Evolutionary conservation across 306 rosid species (phyloP).

Genomic region (Vigna nakashimae): DNA sequence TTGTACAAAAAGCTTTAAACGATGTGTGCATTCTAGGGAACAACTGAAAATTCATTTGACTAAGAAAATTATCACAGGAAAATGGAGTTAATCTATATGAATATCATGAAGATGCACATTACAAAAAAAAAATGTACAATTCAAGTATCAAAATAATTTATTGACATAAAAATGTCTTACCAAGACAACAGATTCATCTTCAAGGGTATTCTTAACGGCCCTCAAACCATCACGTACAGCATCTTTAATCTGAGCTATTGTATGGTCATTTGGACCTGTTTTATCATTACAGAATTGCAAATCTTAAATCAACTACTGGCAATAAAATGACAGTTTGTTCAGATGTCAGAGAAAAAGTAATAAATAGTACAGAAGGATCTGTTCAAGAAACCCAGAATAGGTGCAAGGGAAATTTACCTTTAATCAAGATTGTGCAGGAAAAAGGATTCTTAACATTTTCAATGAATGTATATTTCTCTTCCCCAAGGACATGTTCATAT

Average conservation of each 20-base stretch:
- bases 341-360: slow-evolving; percentile 12
- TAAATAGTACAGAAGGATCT: background rate
- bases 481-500: slow-evolving; percentile 96
- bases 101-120: slow-evolving; percentile 1
- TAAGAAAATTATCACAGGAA: slow-evolving; percentile 11
- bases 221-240: slow-evolving; percentile 98
- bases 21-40: slow-evolving; percentile 16
- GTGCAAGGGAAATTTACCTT: slow-evolving; percentile 60
- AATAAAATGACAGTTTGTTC: slow-evolving; percentile 27
- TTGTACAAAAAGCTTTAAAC: background rate
- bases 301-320: slow-evolving; percentile 31
- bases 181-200: slow-evolving; percentile 88
- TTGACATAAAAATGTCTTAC: slow-evolving; percentile 50
- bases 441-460: slow-evolving; percentile 93
- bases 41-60: background rate
- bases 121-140: background rate
- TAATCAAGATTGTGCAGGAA: slow-evolving; percentile 95
- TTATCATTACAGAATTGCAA: slow-evolving; percentile 39
- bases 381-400: slow-evolving; percentile 1
- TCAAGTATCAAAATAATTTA: slow-evolving; percentile 18
- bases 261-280: slow-evolving; percentile 98
- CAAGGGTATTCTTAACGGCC: slow-evolving; percentile 95
- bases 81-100: background rate
- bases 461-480: slow-evolving; percentile 92
- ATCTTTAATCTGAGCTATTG: slow-evolving; percentile 97